Base-by-base conservation (phyloP, 73 alveolate genomes). In the Paramecium bursaria region DNA sequence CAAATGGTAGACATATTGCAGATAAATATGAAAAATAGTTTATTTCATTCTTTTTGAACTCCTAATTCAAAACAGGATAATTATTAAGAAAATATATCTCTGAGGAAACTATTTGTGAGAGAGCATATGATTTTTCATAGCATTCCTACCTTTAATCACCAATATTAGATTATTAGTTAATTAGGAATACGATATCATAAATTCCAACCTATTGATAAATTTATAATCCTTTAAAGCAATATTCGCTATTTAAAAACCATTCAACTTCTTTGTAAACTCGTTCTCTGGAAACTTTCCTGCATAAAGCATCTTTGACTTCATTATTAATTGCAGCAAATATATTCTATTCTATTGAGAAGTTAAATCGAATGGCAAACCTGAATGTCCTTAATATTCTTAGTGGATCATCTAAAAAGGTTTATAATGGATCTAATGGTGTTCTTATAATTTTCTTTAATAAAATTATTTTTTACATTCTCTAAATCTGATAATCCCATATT, bases 331-430 rank as follows among this genome's bases (percentile, higher is more conserved):
- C 95, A 42, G 90, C 90, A 75, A 55, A 48, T 23, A 97, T 94
- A 42, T 97, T 98, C 23, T 91, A 95, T 33, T 85, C 86, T 17
- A 97, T 95, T 77, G 74, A 74, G 79, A 97, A 95, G 23, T 76
- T 86, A 86, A 93, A 97, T 86, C 98, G 92, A 3, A 98, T 75
- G 19, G 99, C 99, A 85, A 97, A 97, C 75, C 99, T 90, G 54
- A 97, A 79, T 79, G 98, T 95, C 89, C 99, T 93, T 73, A 97
- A 85, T 21, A 97, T 94, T 92, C 99, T 86, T n/a, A 97, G 86
- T 13, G 99, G 99, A 85, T 97, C 99, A 86, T 97, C 99, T 19
- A 77, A 51, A 86, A 96, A 97, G 23, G 99, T 96, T 75, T 88
- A 74, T 15, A 91, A 74, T 31, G 99, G 98, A 31, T 88, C 97